A percentile compares a stretch with the other conserved stretches of the same genome.
These are phyloP conservation scores for Aspergillus kassunensis DNA, from an alignment of 495 filamentous ascomycete genomes.

Conservation along the genomic window DNA sequence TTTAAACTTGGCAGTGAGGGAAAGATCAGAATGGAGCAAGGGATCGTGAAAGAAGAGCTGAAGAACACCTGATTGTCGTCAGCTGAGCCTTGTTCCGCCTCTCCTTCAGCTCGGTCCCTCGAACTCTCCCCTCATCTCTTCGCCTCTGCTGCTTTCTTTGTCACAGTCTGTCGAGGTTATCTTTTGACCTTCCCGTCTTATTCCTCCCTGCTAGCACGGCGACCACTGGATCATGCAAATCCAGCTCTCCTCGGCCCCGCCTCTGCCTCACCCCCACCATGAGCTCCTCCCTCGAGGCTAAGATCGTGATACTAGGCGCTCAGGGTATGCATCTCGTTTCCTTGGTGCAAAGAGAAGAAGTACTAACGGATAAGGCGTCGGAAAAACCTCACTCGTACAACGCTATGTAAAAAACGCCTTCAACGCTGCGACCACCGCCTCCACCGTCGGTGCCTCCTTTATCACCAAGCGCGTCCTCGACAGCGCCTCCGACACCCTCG, in stretches of 20 bases:
- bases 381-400: slow-evolving; percentile 89
- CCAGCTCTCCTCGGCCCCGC: slow-evolving; percentile 23
- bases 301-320: slow-evolving; percentile 85
- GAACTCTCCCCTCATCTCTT: background rate
- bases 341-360: background rate
- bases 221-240: slow-evolving; percentile 32
- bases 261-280: slow-evolving; percentile 41
- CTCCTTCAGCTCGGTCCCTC: background rate
- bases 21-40: too few species aligned
- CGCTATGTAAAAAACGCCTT: slow-evolving; percentile 82
- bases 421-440: slow-evolving; percentile 60
- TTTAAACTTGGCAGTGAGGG: too few species aligned
- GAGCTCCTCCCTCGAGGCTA: slow-evolving; percentile 80
- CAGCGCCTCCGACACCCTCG: slow-evolving; percentile 70
- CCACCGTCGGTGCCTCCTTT: slow-evolving; percentile 91
- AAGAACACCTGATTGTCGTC: too few species aligned
- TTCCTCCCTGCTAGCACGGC: background rate
- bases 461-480: slow-evolving; percentile 90
- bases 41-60: too few species aligned
- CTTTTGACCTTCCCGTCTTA: background rate
- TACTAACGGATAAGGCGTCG: slow-evolving; percentile 57
- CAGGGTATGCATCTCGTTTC: slow-evolving; percentile 48
- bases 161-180: background rate
- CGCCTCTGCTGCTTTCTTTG: background rate
- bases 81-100: too few species aligned